Base-by-base conservation (phyloP, 768 basidiomycete genomes). In the Lanmaoa rubissima region DNA sequence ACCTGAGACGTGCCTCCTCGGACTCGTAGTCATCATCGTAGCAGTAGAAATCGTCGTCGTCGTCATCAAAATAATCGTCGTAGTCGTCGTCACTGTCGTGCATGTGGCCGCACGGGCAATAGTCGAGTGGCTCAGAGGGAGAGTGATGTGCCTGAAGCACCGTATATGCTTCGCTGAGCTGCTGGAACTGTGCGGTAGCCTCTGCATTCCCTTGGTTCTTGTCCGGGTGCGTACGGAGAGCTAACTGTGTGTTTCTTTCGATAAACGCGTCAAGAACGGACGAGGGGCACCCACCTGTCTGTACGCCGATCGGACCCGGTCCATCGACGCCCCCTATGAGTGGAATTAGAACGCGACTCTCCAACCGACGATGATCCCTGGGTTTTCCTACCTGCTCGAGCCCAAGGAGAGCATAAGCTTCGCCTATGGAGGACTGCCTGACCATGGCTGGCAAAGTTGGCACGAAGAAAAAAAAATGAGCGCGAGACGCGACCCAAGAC, bases 151-250 rank as follows among this genome's bases (percentile, higher is more conserved):
- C 81, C 53, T 82, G 69, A 28, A 91, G 75, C 32, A 80, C 66
- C 45, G 79, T 77, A 72, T 89, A 92, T 5, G 89, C 88, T 55
- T 83, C 86, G 56, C 85, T 79, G 44, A 92, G 68, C 50, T 75
- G 73, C 70, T 91, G 88, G 64, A 92, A 91, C 66, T 85, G 76
- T 4, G 76, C 77, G 39, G 88, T 90, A 45, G 87, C 88, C 61
- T 78, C 75, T 40, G 78, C 78, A 61, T 90, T 82, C 41, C 79
- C 79, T 0, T 78, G 83, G 56, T 90, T 90, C 74, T 90, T 90
- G 73, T 90, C 89, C 9, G 90, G 88, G 72, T 91, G 90, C 0
- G 83, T 86, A 19, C 78, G 78, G 24, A 89, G 74, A 5, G 87
- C 87, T 51, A 84, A 74, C 83, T 87, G 53, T 31, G 44, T 14